phyloP scores from a whole-genome alignment of 177 flowering plant genomes.

The Vitis hybrid region DNA sequence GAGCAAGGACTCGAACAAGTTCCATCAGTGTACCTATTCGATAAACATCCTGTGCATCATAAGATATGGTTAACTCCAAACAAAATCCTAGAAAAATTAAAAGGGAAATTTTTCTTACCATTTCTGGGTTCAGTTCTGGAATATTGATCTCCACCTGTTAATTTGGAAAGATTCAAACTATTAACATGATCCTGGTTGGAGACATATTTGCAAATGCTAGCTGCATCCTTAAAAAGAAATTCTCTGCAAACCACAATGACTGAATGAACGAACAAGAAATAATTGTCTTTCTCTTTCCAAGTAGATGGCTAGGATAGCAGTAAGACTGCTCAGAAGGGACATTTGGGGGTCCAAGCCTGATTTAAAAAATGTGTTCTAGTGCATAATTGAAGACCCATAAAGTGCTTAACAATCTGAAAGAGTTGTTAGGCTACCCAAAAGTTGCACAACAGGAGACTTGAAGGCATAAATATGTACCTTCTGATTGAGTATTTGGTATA shows the following conservation, averaged over 20 bases:
- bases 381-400: no score
- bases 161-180: constrained; percentile 11
- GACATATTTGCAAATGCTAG: background rate
- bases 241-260: background rate
- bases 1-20: constrained; percentile 74
- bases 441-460: no score
- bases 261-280: background rate
- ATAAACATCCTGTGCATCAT: constrained; percentile 84
- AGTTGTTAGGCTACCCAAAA: no score
- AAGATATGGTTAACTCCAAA: constrained; percentile 22
- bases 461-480: no score
- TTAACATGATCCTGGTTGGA: background rate
- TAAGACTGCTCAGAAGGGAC: no score
- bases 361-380: no score
- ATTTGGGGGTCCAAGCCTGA: no score
- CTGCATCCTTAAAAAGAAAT: background rate
- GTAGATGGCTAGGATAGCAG: no score
- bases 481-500: no score
- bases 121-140: constrained; percentile 95
- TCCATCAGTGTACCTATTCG: constrained; percentile 96
- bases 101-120: constrained; percentile 45
- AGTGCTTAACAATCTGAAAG: no score
- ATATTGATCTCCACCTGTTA: constrained; percentile 86
- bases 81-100: background rate
- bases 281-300: background rate